Evolutionary conservation across 1,284 basidiomycete species (phyloP).

Genomic region (Puccinia horiana): DNA sequence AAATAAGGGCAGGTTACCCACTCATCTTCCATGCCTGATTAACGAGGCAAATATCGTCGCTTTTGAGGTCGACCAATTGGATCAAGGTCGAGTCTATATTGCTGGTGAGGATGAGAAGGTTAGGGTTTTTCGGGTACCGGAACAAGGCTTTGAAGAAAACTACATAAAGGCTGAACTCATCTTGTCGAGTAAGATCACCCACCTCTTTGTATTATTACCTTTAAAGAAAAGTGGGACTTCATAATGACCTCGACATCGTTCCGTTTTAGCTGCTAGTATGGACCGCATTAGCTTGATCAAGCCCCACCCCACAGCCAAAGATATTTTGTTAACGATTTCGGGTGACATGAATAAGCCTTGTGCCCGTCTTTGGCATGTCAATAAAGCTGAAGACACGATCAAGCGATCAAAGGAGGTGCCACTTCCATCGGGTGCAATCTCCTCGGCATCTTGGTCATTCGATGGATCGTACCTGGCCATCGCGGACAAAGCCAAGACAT

Average conservation of each 20-base stretch:
- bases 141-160: constrained; percentile 49
- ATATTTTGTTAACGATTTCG: constrained; percentile 59
- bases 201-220: not conserved
- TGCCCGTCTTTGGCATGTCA: constrained; percentile 58
- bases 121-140: constrained; percentile 58
- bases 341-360: constrained; percentile 58
- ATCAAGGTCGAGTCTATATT: constrained; percentile 56
- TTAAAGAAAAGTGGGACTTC: not conserved
- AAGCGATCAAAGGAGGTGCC: not conserved
- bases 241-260: not conserved
- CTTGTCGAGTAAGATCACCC: constrained; percentile 24
- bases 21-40: constrained; percentile 53
- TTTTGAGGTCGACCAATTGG: constrained; percentile 59
- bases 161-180: not conserved
- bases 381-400: not conserved
- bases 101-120: constrained; percentile 61
- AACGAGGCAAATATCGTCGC: constrained; percentile 59
- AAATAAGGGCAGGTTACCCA: constrained; percentile 59
- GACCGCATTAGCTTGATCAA: constrained; percentile 59
- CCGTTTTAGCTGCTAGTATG: constrained; percentile 55
- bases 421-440: constrained; percentile 51
- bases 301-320: constrained; percentile 60
- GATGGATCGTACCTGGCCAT: constrained; percentile 59
- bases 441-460: constrained; percentile 59
- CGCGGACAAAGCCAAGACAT: constrained; percentile 60